A percentile compares a stretch with the other conserved stretches of the same genome.
These are phyloP conservation scores for Tylopilus rubrobrunneus DNA, from an alignment of 768 basidiomycete species.

Conservation along the genomic window DNA sequence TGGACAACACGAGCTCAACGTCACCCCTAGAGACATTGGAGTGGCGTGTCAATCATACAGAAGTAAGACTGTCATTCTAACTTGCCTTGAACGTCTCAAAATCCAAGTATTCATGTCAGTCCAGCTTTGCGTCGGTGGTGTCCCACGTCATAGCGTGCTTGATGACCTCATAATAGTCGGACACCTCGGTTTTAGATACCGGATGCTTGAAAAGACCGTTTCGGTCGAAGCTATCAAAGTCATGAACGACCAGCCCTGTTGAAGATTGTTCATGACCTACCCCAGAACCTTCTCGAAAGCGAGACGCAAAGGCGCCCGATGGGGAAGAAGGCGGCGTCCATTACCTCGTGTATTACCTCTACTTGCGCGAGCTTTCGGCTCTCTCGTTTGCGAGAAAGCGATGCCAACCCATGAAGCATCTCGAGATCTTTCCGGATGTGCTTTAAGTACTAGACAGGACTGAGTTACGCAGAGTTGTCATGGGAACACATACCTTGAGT, in stretches of 20 bases:
- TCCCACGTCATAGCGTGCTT: conserved; percentile 87
- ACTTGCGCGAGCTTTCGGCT: conserved; percentile 69
- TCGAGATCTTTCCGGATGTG: conserved; percentile 76
- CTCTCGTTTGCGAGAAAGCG: conserved; percentile 74
- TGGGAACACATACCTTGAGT: conserved; percentile 57
- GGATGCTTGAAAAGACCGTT: conserved; percentile 77
- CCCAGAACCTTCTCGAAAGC: conserved; percentile 67
- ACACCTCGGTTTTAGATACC: conserved; percentile 72
- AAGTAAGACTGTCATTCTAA: neutral
- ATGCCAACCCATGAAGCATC: conserved; percentile 59
- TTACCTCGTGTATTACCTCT: conserved; percentile 60
- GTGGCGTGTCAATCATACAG: conserved; percentile 1
- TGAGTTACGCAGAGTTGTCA: neutral
- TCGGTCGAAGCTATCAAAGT: conserved; percentile 57
- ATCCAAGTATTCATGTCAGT: conserved; percentile 79
- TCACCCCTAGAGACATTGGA: conserved; percentile 53
- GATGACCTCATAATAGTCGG: conserved; percentile 89
- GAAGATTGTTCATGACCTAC: conserved; percentile 41
- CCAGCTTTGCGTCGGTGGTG: conserved; percentile 76
- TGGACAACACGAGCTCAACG: conserved; percentile 76
- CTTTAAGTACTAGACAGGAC: conserved; percentile 44
- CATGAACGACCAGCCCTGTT: conserved; percentile 5
- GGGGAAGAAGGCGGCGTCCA: conserved; percentile 63
- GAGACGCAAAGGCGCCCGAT: conserved; percentile 53
- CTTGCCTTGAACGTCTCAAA: conserved; percentile 66